These are phyloP conservation scores for Choiromyces venosus DNA, from an alignment of 495 filamentous ascomycete genomes.

Conservation along the genomic window DNA sequence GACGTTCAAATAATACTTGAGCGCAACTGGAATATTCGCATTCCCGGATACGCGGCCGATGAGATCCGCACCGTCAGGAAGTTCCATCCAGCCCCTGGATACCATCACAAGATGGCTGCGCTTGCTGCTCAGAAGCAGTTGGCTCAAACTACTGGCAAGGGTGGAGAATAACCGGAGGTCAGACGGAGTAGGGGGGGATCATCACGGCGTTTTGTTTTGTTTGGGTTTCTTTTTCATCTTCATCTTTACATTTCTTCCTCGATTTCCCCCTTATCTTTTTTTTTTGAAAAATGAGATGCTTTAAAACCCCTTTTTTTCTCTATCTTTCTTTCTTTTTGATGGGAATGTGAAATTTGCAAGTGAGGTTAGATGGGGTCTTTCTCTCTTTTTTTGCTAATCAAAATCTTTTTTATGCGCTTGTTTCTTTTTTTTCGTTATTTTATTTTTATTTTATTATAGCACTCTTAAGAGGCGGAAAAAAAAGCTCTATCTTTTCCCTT, in stretches of 20 bases:
- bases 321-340: not conserved
- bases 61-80: slow-evolving; percentile 91
- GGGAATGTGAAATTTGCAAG: not conserved
- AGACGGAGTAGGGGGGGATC: not conserved
- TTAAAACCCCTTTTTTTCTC: not conserved
- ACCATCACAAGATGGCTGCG: slow-evolving; percentile 94
- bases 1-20: slow-evolving; percentile 94
- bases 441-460: not conserved
- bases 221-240: not conserved
- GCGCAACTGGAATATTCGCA: slow-evolving; percentile 95
- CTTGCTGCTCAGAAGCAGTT: slow-evolving; percentile 78
- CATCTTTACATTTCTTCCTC: not conserved
- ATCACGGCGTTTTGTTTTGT: not conserved
- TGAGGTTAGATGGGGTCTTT: not conserved
- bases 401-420: not conserved
- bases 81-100: slow-evolving; percentile 74
- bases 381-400: not conserved
- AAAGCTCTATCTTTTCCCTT: not conserved
- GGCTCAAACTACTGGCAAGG: slow-evolving; percentile 37
- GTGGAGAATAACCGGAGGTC: slow-evolving; percentile 24
- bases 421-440: not conserved
- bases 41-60: slow-evolving; percentile 88
- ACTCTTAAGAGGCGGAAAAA: not conserved
- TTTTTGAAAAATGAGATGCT: not conserved
- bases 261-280: slow-evolving; percentile 2